phyloP scores from a whole-genome alignment of 2,329 filamentous ascomycete genomes.

The Diaporthe batatas region DNA sequence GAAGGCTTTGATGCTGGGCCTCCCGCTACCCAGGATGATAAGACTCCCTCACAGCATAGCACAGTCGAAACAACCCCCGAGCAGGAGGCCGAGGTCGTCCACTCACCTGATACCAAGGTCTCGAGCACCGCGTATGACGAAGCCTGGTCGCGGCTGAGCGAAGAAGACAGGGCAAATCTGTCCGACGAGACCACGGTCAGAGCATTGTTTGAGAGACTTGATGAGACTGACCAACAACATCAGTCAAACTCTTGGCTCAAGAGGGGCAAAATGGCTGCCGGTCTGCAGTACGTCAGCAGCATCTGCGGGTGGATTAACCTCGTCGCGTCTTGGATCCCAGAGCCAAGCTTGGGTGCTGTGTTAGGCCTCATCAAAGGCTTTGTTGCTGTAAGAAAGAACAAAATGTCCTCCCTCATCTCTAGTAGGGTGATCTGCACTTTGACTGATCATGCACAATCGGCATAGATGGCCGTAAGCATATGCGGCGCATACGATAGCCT shows the following conservation, averaged over 20 bases:
- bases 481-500: slow-evolving; percentile 6
- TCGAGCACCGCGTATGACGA: slow-evolving; percentile 5
- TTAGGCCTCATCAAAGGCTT: background rate
- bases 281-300: slow-evolving; percentile 12
- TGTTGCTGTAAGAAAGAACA: slow-evolving; percentile 21
- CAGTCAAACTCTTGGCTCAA: slow-evolving; percentile 16
- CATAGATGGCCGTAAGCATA: background rate
- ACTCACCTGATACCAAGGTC: background rate
- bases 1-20: background rate
- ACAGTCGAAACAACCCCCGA: background rate
- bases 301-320: slow-evolving; percentile 2
- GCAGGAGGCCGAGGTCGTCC: background rate
- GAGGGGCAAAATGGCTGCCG: slow-evolving; percentile 18
- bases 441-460: background rate
- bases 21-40: background rate
- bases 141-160: slow-evolving; percentile 1
- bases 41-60: background rate
- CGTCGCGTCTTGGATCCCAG: background rate
- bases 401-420: no score
- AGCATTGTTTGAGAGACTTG: background rate
- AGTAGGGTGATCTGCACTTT: background rate
- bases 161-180: background rate
- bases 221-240: slow-evolving; percentile 17
- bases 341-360: background rate
- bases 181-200: slow-evolving; percentile 6